Percentiles rank a stretch among this genome's conserved stretches.
These are phyloP conservation scores for Colletotrichum cereale DNA, from an alignment of 2,329 filamentous ascomycete genomes.

Conservation along the genomic window DNA sequence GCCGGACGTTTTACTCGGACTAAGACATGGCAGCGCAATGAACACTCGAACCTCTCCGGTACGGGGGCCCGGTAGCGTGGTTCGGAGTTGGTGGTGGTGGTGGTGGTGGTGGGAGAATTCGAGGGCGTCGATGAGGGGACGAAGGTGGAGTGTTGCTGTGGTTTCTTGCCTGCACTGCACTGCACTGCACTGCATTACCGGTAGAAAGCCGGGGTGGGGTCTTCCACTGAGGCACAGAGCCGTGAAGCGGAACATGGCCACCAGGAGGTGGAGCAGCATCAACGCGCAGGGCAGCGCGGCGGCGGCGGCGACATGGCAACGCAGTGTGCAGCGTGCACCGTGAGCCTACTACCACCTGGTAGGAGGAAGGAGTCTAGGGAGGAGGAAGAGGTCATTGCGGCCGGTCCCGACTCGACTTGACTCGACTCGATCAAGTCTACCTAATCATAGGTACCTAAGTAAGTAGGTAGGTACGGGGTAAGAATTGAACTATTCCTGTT, in stretches of 20 bases:
- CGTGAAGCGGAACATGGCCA: constrained; percentile 1
- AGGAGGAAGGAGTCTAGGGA: no score
- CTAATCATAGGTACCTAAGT: no score
- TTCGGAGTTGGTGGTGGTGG: constrained; percentile 33
- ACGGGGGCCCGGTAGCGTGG: constrained; percentile 39
- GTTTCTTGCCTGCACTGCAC: constrained; percentile 5
- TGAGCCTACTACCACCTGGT: not conserved
- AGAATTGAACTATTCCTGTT: not conserved
- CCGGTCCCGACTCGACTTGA: constrained; percentile 7
- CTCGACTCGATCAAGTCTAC: not conserved
- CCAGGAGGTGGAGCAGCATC: constrained; percentile 15
- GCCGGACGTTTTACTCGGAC: constrained; percentile 38
- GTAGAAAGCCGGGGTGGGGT: constrained; percentile 2
- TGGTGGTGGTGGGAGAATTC: constrained; percentile 27
- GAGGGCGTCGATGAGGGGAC: not conserved
- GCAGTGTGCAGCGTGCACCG: constrained; percentile 10
- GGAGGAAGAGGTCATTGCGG: constrained; percentile 18
- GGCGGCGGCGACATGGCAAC: constrained; percentile 1
- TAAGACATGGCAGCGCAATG: constrained; percentile 34
- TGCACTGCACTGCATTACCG: constrained; percentile 11
- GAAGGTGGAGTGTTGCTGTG: not conserved
- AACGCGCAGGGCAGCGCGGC: not conserved
- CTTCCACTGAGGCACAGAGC: not conserved
- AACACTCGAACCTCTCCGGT: constrained; percentile 38
- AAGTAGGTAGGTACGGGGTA: constrained; percentile 18